These are phyloP conservation scores for Rubroboletus satanas DNA, from an alignment of 768 basidiomycete genomes.

Conservation along the genomic window DNA sequence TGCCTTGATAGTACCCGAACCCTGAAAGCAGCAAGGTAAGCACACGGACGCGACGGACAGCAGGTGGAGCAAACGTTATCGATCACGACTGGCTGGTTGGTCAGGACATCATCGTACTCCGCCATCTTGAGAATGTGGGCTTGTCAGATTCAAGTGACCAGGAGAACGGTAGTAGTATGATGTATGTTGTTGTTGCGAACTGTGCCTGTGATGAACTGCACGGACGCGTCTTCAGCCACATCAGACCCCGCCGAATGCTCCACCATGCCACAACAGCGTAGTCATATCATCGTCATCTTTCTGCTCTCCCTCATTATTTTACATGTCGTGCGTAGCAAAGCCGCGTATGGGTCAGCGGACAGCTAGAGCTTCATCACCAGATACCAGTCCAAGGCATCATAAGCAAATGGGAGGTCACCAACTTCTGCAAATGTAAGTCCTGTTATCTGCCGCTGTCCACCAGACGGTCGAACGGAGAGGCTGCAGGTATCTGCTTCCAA, in stretches of 20 bases:
- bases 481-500: slow-evolving; percentile 84
- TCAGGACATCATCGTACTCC: slow-evolving; percentile 90
- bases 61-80: slow-evolving; percentile 72
- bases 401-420: slow-evolving; percentile 85
- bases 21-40: slow-evolving; percentile 48
- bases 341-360: not conserved
- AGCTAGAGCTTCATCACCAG: slow-evolving; percentile 27
- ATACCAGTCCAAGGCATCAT: slow-evolving; percentile 41
- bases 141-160: slow-evolving; percentile 2
- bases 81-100: slow-evolving; percentile 98
- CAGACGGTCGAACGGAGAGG: slow-evolving; percentile 3
- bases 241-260: not conserved
- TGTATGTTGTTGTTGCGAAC: slow-evolving; percentile 1
- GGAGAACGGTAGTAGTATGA: not conserved
- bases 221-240: slow-evolving; percentile 17
- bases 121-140: slow-evolving; percentile 48
- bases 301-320: slow-evolving; percentile 16
- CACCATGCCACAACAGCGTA: slow-evolving; percentile 18
- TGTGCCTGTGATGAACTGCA: not conserved
- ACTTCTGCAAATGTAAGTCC: slow-evolving; percentile 80
- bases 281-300: slow-evolving; percentile 8
- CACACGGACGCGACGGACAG: slow-evolving; percentile 23
- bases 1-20: slow-evolving; percentile 97
- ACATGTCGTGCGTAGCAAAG: slow-evolving; percentile 26
- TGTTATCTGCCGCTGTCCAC: not conserved